phyloP scores from a whole-genome alignment of 371 early-diverging fungal genomes.

The Rhizopus stolonifer region DNA sequence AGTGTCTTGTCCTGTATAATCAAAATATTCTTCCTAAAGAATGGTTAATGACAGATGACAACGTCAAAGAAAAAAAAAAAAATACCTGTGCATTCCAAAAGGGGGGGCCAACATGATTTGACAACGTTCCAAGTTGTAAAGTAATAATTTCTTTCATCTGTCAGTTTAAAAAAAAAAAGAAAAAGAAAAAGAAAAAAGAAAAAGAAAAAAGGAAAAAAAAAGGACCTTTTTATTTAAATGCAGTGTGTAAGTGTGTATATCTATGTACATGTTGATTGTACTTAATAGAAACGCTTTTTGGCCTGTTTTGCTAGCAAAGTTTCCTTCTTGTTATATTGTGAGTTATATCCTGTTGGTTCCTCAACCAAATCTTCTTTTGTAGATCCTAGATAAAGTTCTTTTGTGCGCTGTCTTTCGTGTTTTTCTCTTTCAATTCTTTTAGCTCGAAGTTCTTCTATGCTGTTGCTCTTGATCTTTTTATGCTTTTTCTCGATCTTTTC shows the following conservation, averaged over 20 bases:
- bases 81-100: constrained; percentile 88
- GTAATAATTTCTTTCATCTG: constrained; percentile 84
- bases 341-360: constrained; percentile 14
- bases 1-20: constrained; percentile 26
- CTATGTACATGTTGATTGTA: not conserved
- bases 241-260: not conserved
- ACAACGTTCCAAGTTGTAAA: constrained; percentile 80
- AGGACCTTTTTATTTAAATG: not conserved
- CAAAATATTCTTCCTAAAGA: constrained; percentile 49
- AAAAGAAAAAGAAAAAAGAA: constrained; percentile 1
- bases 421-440: constrained; percentile 42
- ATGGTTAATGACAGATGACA: not conserved
- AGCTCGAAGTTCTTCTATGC: constrained; percentile 41
- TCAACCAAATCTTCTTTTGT: not conserved
- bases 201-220: not conserved
- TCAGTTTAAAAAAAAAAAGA: not conserved
- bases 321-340: constrained; percentile 25
- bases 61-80: not conserved
- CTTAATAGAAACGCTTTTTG: not conserved
- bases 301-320: constrained; percentile 19
- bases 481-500: not conserved
- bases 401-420: constrained; percentile 29
- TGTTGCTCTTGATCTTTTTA: constrained; percentile 7
- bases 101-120: constrained; percentile 89
- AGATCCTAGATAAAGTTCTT: constrained; percentile 22